These are phyloP conservation scores for Venturia pyrina DNA, from an alignment of 2,329 filamentous ascomycete species.

Conservation along the genomic window DNA sequence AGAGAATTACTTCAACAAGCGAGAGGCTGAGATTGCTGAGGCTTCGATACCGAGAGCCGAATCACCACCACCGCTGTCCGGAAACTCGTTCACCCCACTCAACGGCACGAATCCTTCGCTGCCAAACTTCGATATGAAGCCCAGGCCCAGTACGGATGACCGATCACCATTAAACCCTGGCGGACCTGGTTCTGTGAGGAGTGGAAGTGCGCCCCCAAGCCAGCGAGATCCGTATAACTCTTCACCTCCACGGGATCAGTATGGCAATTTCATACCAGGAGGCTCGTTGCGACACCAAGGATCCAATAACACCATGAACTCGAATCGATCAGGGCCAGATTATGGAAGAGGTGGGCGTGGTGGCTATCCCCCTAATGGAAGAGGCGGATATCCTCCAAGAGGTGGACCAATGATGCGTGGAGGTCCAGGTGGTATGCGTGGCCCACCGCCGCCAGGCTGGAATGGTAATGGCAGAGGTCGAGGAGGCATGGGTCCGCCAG, in stretches of 20 bases:
- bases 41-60: constrained; percentile 38
- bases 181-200: constrained; percentile 25
- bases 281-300: constrained; percentile 35
- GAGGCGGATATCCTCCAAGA: constrained; percentile 23
- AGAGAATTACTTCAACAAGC: constrained; percentile 66
- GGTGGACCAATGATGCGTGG: constrained; percentile 26
- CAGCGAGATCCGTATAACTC: constrained; percentile 13
- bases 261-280: constrained; percentile 48
- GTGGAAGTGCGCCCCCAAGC: not conserved
- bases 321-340: constrained; percentile 21
- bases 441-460: constrained; percentile 29
- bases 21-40: constrained; percentile 32
- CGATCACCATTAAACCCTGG: constrained; percentile 58
- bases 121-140: constrained; percentile 53
- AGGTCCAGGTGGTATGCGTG: constrained; percentile 20
- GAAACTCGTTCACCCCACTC: constrained; percentile 47
- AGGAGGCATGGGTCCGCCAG: constrained; percentile 20
- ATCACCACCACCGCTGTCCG: constrained; percentile 42
- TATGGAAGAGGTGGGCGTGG: constrained; percentile 29
- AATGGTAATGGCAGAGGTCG: constrained; percentile 20
- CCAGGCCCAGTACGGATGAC: constrained; percentile 55
- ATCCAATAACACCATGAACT: constrained; percentile 38
- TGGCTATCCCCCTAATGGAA: constrained; percentile 21
- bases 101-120: constrained; percentile 43
- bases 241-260: constrained; percentile 38